Percentiles rank a stretch among this genome's conserved stretches.
Conservation (phyloP, 768 basidiomycete genomes). For the Psilocybe cubensis region DNA sequence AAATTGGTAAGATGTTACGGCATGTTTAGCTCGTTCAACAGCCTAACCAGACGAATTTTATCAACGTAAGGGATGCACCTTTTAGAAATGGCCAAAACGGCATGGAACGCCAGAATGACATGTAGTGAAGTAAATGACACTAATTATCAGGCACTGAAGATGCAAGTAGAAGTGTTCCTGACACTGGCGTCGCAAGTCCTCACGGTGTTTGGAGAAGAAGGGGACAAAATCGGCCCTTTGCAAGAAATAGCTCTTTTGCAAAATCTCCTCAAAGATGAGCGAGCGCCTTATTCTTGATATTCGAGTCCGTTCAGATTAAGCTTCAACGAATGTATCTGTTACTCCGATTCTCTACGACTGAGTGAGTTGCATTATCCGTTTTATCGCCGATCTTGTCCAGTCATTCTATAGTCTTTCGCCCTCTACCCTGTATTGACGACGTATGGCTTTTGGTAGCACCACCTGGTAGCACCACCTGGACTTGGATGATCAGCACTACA, state of each 20-base stretch:
- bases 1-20: constrained; percentile 62
- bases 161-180: constrained; percentile 40
- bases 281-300: neutral
- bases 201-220: constrained; percentile 58
- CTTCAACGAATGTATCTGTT: too few relatives aligned
- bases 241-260: constrained; percentile 53
- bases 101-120: constrained; percentile 65
- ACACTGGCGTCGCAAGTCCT: constrained; percentile 44
- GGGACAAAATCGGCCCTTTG: constrained; percentile 63
- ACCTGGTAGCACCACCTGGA: too few relatives aligned
- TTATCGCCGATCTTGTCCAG: too few relatives aligned
- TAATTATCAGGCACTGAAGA: constrained; percentile 25
- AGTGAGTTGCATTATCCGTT: too few relatives aligned
- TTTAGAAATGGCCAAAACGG: constrained; percentile 75
- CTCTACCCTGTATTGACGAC: too few relatives aligned
- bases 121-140: constrained; percentile 25
- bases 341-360: too few relatives aligned
- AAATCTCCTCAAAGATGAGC: constrained; percentile 35
- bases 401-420: too few relatives aligned
- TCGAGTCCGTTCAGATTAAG: too few relatives aligned
- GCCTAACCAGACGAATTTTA: neutral
- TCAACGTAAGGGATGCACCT: constrained; percentile 65
- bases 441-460: too few relatives aligned
- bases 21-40: neutral
- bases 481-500: too few relatives aligned